These are phyloP conservation scores for Torrubiella hemipterigena DNA, from an alignment of 2,329 filamentous ascomycete genomes.

Conservation along the genomic window DNA sequence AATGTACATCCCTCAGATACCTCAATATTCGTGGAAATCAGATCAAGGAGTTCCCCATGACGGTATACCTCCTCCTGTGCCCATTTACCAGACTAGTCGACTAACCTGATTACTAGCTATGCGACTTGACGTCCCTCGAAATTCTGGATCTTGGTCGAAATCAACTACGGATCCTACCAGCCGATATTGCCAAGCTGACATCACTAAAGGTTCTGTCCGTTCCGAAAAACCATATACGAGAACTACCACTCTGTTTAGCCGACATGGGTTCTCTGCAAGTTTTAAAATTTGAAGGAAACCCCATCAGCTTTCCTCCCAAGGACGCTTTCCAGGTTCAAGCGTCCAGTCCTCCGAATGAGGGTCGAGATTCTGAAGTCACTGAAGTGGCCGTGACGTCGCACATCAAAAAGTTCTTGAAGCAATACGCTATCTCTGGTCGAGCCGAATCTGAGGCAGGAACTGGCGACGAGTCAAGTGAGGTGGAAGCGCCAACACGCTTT, in stretches of 20 bases:
- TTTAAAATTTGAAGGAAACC: conserved; percentile 82
- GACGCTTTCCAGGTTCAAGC: conserved; percentile 51
- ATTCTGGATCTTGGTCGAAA: conserved; percentile 90
- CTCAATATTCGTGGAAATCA: conserved; percentile 70
- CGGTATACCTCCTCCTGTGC: conserved; percentile 27
- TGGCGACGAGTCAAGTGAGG: conserved; percentile 57
- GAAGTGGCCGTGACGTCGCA: conserved; percentile 48
- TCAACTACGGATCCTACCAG: conserved; percentile 64
- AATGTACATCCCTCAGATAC: conserved; percentile 68
- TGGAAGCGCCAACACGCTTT: conserved; percentile 67
- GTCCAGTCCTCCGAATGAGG: conserved; percentile 42
- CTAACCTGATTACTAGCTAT: conserved; percentile 48
- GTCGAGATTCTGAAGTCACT: conserved; percentile 49
- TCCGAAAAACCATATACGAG: conserved; percentile 75
- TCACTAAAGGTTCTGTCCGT: conserved; percentile 84
- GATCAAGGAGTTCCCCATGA: conserved; percentile 49
- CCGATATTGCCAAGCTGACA: conserved; percentile 66
- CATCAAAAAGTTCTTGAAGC: conserved; percentile 49
- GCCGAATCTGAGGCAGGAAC: conserved; percentile 44
- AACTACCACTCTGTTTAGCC: conserved; percentile 70
- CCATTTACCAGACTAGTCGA: conserved; percentile 1
- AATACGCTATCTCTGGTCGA: conserved; percentile 37
- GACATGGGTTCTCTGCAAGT: conserved; percentile 86
- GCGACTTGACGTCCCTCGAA: conserved; percentile 75
- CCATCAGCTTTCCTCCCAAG: conserved; percentile 66